A percentile compares a stretch with the other conserved stretches of the same genome.
Evolutionary conservation across 2,329 filamentous ascomycete species (phyloP).

Genomic region (Penicillium griseofulvum): DNA sequence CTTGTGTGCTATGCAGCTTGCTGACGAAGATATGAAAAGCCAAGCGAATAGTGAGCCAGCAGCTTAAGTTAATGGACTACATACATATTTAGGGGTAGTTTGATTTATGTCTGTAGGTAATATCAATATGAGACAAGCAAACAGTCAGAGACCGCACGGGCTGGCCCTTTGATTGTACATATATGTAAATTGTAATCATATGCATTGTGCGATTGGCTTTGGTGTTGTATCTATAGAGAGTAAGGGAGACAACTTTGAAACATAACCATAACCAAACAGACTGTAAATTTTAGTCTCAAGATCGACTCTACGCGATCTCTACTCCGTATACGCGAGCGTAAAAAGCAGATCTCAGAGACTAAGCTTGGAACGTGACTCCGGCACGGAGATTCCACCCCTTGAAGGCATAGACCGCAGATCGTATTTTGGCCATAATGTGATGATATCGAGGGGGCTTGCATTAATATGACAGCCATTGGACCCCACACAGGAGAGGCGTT

Average conservation of each 20-base stretch:
- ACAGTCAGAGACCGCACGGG: constrained; percentile 6
- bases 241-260: not conserved
- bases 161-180: not conserved
- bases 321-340: not conserved
- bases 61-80: not conserved
- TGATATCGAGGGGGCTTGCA: constrained; percentile 25
- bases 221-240: not conserved
- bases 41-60: not conserved
- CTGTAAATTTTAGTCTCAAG: not conserved
- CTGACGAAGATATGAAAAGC: not conserved
- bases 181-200: not conserved
- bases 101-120: not conserved
- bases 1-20: constrained; percentile 5
- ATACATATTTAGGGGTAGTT: not conserved
- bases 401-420: constrained; percentile 16
- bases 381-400: constrained; percentile 16
- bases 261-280: not conserved
- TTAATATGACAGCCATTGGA: constrained; percentile 12
- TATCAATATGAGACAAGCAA: constrained; percentile 12
- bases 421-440: constrained; percentile 15
- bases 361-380: constrained; percentile 10
- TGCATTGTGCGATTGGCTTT: not conserved
- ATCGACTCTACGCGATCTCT: not conserved
- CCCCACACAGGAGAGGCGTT: not conserved
- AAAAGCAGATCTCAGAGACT: constrained; percentile 4